A percentile compares a stretch with the other conserved stretches of the same genome.
Conservation (phyloP, 306 rosid species). For the Rosa multiflora region DNA sequence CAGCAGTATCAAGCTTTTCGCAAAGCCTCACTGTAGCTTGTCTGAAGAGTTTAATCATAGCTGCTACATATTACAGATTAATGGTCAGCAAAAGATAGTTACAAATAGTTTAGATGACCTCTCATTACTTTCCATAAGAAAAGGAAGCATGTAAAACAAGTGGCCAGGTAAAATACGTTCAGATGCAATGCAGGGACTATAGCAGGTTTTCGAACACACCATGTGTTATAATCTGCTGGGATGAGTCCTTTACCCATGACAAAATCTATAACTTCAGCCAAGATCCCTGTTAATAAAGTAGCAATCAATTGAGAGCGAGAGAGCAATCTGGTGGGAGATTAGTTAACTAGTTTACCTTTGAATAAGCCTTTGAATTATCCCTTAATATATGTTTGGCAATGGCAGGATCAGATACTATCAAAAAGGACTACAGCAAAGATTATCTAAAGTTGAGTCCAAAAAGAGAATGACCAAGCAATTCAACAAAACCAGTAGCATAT, state of each 20-base stretch:
- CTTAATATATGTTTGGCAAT: constrained; percentile 84
- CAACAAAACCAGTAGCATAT: neutral
- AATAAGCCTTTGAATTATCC: constrained; percentile 90
- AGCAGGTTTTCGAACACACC: constrained; percentile 83
- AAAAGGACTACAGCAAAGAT: constrained; percentile 65
- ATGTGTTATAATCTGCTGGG: constrained; percentile 97
- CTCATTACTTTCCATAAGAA: too few relatives aligned
- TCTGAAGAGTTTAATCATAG: constrained; percentile 87
- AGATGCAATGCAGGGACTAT: constrained; percentile 90
- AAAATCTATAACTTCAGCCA: constrained; percentile 94
- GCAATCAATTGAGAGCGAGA: constrained; percentile 3
- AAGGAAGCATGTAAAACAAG: neutral
- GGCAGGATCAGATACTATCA: constrained; percentile 93
- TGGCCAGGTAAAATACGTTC: constrained; percentile 48
- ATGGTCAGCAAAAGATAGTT: neutral
- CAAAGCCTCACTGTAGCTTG: constrained; percentile 95
- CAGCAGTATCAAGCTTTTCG: constrained; percentile 77
- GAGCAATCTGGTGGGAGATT: neutral
- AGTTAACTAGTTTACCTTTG: constrained; percentile 56
- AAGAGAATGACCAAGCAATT: neutral
- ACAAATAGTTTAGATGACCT: neutral
- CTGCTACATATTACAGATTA: constrained; percentile 70
- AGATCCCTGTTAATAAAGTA: constrained; percentile 67
- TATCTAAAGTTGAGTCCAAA: neutral
- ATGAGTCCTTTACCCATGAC: constrained; percentile 99